Evolutionary conservation across 352 stramenopile genomes (phyloP), one percentile per base, ranked within the genome.

Genomic region (Globisporangium takayamanum): DNA sequence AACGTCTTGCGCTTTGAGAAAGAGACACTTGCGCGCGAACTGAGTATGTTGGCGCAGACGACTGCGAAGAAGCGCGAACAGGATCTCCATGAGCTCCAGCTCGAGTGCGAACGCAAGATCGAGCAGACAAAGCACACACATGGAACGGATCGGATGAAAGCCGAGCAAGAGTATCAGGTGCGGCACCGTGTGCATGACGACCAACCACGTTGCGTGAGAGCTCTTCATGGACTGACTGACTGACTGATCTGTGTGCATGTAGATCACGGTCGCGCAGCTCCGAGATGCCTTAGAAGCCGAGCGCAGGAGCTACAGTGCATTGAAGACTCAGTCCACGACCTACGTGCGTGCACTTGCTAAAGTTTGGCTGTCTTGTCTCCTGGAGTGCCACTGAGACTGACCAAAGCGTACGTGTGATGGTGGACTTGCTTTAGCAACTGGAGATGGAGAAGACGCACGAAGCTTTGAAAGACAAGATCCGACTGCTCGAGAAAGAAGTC

Each of bases 1-100:
- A 78, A 74, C 36, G 62, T 85, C 46, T 62, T 91, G 37, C 56
- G 68, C 20, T 89, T 91, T 58, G 80, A 91, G 53, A 89, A 88
- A 53, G 80, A 88, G 16, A 88, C 80, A 2, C 12, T 83, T 16
- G 52, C 74, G 11, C 77, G 76, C 28, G 80, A 91, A 50, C 75
- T 91, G 60, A 72, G 75, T n/a, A 28, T 82, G 39, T 65, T 87
- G 11, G 41, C 72, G 2, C 73, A 85, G 51, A 80, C 66, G 2
- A 50, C 82, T 28, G 58, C 77, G 15, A 88, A 82, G 52, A 75
- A 72, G 30, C 74, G 76, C 55, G 76, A 85, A 0, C 68, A 78
- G 3, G 81, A 89, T 15, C 28, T 88, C 7, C 60, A 80, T 30
- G 68, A 87, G 52, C 49, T 77, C 25, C 76, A 70, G 22, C 64